phyloP scores from a whole-genome alignment of 345 rosid species.

The Raphanus raphanistrum region DNA sequence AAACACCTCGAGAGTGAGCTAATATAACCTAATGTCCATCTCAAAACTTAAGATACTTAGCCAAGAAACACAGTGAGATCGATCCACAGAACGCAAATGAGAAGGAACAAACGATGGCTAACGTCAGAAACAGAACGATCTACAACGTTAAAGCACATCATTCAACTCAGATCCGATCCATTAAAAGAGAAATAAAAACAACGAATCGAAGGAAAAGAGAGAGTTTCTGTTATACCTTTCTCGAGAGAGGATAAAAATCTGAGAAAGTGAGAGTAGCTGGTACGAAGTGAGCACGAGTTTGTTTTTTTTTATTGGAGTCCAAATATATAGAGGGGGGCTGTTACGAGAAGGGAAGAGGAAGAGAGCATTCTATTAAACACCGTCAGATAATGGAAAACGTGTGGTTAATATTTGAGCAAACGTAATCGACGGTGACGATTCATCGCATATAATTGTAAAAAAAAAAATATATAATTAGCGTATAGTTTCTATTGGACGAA shows the following conservation, averaged over 20 bases:
- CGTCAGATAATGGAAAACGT: constrained; percentile 48
- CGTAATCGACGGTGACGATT: constrained; percentile 36
- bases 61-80: background rate
- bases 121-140: background rate
- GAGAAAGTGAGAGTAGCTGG: constrained; percentile 22
- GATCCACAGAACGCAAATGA: background rate
- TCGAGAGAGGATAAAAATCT: background rate
- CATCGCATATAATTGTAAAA: background rate
- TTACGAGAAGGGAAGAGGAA: background rate
- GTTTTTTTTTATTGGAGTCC: background rate
- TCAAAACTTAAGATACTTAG: background rate
- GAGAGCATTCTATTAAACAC: constrained; percentile 47
- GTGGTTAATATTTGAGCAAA: constrained; percentile 31
- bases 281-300: constrained; percentile 54
- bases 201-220: background rate
- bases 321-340: constrained; percentile 20
- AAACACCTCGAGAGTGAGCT: too few relatives aligned
- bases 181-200: background rate
- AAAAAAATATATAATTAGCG: constrained; percentile 1
- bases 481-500: constrained; percentile 19
- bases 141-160: constrained; percentile 14
- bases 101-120: background rate
- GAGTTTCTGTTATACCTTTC: background rate
- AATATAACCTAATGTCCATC: too few relatives aligned
- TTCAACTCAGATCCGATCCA: constrained; percentile 13